Conservation (phyloP, 2,329 filamentous ascomycete genomes). For the Fusarium luffae region DNA sequence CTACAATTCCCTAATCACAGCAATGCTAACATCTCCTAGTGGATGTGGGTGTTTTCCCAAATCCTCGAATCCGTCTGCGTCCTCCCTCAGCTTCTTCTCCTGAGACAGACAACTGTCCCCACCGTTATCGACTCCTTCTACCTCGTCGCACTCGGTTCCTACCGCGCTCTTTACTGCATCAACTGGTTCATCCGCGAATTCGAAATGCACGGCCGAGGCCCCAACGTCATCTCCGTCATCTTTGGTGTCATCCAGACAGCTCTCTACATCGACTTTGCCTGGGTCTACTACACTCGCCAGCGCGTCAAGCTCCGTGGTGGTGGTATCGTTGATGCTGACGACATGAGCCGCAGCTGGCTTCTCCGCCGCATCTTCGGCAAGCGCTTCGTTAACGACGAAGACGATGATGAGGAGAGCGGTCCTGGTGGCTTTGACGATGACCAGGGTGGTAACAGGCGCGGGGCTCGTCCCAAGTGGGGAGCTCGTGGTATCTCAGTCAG, state of each 20-base stretch:
- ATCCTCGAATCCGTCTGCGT: constrained; percentile 92
- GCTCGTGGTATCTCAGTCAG: constrained; percentile 73
- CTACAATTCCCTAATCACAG: rapidly evolving
- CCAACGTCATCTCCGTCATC: constrained; percentile 79
- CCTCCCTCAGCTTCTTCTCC: constrained; percentile 88
- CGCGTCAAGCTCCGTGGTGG: constrained; percentile 90
- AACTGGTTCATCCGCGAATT: constrained; percentile 85
- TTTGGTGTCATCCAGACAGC: constrained; percentile 91
- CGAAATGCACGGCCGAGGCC: constrained; percentile 67
- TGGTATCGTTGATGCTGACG: constrained; percentile 89
- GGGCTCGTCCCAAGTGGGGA: constrained; percentile 67
- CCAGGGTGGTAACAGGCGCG: constrained; percentile 44
- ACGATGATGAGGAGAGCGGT: constrained; percentile 70
- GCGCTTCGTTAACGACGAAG: constrained; percentile 58
- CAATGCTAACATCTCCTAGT: constrained; percentile 58
- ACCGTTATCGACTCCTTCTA: constrained; percentile 99
- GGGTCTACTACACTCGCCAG: constrained; percentile 95
- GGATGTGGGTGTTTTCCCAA: constrained; percentile 88
- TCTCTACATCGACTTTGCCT: constrained; percentile 92
- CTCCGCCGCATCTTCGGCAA: constrained; percentile 80
- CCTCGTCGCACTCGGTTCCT: constrained; percentile 85
- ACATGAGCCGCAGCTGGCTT: constrained; percentile 86
- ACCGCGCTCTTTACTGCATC: constrained; percentile 87
- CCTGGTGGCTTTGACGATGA: constrained; percentile 59
- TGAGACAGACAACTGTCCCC: constrained; percentile 93